These are phyloP conservation scores for Syzygium jambos DNA, from an alignment of 345 rosid genomes.

Conservation along the genomic window DNA sequence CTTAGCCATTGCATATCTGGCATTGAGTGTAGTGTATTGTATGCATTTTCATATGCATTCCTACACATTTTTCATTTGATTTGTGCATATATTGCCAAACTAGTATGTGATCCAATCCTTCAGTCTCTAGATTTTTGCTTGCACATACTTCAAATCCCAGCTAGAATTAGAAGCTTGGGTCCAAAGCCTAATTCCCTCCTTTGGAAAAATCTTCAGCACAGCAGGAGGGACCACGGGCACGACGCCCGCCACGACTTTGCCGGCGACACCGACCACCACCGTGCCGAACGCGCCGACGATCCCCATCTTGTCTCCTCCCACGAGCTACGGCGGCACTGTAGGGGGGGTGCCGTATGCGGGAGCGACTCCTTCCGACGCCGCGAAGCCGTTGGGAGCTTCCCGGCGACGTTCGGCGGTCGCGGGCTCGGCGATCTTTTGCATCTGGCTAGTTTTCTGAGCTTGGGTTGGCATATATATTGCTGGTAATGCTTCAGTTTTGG, in stretches of 20 bases:
- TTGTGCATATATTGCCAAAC: not conserved
- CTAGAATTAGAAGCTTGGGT: not conserved
- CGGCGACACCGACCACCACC: not conserved
- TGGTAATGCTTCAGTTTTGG: not conserved
- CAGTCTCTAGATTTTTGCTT: not conserved
- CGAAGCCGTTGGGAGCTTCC: not conserved
- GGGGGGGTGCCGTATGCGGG: not conserved
- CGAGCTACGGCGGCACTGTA: not conserved
- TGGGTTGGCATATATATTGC: not conserved
- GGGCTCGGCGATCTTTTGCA: not conserved
- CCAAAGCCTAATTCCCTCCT: not conserved
- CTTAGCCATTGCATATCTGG: not conserved
- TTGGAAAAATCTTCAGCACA: not conserved
- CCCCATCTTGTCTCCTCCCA: not conserved
- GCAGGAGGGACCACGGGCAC: slow-evolving; percentile 1
- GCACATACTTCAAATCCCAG: not conserved
- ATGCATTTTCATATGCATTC: no score
- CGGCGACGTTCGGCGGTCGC: not conserved
- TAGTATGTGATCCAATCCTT: not conserved
- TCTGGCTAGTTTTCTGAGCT: not conserved
- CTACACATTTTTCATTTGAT: not conserved
- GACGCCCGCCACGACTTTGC: not conserved
- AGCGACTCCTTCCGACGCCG: not conserved
- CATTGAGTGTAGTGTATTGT: no score
- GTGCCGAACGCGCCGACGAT: not conserved